Evolutionary conservation across 1,139 yeast species (phyloP), one percentile per base, ranked within the genome.

Genomic region (Nakaseomyces nivariensis): DNA sequence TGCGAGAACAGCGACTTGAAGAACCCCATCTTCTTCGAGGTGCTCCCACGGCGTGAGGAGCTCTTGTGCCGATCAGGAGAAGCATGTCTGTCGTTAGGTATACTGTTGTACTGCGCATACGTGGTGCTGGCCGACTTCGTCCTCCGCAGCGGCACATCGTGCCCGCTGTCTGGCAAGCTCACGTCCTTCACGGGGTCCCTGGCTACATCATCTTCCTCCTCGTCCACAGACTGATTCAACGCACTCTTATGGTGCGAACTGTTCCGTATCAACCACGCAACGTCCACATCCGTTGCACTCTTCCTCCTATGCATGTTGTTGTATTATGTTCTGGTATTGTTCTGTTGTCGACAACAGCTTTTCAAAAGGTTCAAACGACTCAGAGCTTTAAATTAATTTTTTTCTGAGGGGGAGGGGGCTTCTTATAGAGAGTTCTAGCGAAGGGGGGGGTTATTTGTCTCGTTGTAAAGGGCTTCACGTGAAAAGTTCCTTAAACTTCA

Each of bases 1-100:
- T 64, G 62, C 6, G 72, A 68, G 56, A 74, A 73, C 33, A 73
- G 44, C 13, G 66, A 58, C 44, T 58, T 63, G 51, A 69, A 67
- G 52, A 70, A 69, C 0, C 72, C 71, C 25, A 51, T 47, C 49
- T 61, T 66, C 58, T 63, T 66, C 51, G 38, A 13, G 7, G 38
- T 4, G 5, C 42, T 38, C n/a, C 42, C 42, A 4, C 42, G 42
- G 11, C 42, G 29, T 4, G 31, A 11, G 7, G 40, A 7, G 6
- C 9, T 8, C 26, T 22, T 17, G 9, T 22, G 4, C 40, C 25
- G 2, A 1, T 22, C 26, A 1, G 25, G 5, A 17, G 38, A 17
- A 4, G 25, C 24, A 5, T n/a, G 17, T n/a, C 17, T 34, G 37
- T n/a, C 22, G 22, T 17, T 17, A 3, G 22, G 22, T 17, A 17